A percentile compares a stretch with the other conserved stretches of the same genome.
phyloP scores from a whole-genome alignment of 495 filamentous ascomycete species.

The Cercophora sp. region DNA sequence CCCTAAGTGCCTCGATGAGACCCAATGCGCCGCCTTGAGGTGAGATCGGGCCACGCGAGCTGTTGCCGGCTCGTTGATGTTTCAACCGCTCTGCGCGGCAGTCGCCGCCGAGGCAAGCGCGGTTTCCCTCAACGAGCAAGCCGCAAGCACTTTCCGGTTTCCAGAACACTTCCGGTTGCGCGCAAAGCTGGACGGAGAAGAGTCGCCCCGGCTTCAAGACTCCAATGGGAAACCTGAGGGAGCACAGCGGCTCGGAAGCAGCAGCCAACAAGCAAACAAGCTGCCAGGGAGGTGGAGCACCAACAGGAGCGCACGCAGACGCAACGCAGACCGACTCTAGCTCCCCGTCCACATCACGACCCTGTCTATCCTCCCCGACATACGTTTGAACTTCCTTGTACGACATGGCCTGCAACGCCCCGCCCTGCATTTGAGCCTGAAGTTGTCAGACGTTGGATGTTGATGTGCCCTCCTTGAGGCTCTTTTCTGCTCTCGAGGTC shows the following conservation, averaged over 20 bases:
- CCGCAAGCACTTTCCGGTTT: too few relatives aligned
- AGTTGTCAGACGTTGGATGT: background rate
- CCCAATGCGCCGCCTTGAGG: background rate
- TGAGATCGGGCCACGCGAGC: background rate
- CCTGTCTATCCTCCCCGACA: background rate
- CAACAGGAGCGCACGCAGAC: background rate
- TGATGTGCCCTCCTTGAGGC: background rate
- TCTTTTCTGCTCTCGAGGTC: too few relatives aligned
- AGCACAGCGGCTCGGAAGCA: background rate
- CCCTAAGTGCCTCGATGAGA: slow-evolving; percentile 1
- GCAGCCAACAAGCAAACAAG: background rate
- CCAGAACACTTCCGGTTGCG: too few relatives aligned
- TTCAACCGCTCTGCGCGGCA: slow-evolving; percentile 6
- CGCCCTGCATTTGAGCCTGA: slow-evolving; percentile 11
- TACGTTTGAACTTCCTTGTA: background rate
- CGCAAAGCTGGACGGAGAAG: too few relatives aligned
- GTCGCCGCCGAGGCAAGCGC: background rate
- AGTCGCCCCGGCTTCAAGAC: too few relatives aligned
- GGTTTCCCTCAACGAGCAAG: slow-evolving; percentile 9
- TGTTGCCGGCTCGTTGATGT: background rate
- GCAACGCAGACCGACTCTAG: background rate
- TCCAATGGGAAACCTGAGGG: background rate
- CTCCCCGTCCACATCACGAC: background rate
- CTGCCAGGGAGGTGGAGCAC: background rate
- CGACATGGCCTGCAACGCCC: background rate